Base-by-base conservation (phyloP, 1,139 yeast species). In the Suhomyces guaymorum region DNA sequence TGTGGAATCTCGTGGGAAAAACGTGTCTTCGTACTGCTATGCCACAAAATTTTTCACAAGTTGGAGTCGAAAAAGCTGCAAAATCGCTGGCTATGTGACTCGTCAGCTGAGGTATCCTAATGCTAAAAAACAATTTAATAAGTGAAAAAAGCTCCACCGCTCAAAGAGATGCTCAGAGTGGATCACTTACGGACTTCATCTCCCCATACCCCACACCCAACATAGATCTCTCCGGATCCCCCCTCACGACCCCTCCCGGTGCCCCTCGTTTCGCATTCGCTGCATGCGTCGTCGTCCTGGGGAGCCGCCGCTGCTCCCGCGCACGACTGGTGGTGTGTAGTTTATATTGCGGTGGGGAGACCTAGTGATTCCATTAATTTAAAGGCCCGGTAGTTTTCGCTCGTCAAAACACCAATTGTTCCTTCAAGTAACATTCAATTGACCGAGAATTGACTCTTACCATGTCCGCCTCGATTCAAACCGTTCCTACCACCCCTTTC, bases 401-500 rank as follows among this genome's bases (percentile, higher is more conserved):
- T 17, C 19, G 19, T 17, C 19, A 17, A 17, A 17, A 17, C 19
- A n/a, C n/a, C n/a, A n/a, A n/a, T n/a, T n/a, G n/a, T n/a, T n/a
- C n/a, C n/a, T n/a, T n/a, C n/a, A n/a, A n/a, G 15, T 5, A 23
- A n/a, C 15, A 23, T 8, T 5, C 25, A 23, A 23, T n/a, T 23
- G 25, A n/a, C 24, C n/a, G n/a, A n/a, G n/a, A n/a, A n/a, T n/a
- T n/a, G n/a, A n/a, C n/a, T n/a, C n/a, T n/a, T n/a, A n/a, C n/a
- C 22, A 32, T 32, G 35, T 32, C 35, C 14, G 26, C 13, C 24
- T 44, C 61, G 17, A 43, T 59, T 37, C 48, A 61, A 53, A 48
- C 60, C 13, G 53, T 70, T 28, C 41, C 68, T 22, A 90, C 97
- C n/a, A 78, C 74, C 15, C 82, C 96, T 2, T 90, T 78, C 61